Percentiles rank a stretch among this genome's conserved stretches.
Conservation (phyloP, 2,329 filamentous ascomycete species). For the Monilinia fructigena region DNA sequence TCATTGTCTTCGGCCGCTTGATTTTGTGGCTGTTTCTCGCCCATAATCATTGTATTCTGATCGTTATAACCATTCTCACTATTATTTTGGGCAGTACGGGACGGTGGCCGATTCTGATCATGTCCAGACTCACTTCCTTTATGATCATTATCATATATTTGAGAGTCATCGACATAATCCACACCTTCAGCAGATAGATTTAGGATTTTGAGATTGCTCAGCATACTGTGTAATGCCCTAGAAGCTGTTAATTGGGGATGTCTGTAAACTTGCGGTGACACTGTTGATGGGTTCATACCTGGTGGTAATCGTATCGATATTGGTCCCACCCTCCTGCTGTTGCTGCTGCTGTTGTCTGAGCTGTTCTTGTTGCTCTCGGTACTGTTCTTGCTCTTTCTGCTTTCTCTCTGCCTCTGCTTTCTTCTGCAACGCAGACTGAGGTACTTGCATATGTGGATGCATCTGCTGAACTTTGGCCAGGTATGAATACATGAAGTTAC, state of each 20-base stretch:
- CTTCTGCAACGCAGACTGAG: conserved; percentile 73
- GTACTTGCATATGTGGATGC: conserved; percentile 92
- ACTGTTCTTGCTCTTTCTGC: conserved; percentile 44
- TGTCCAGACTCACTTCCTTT: conserved; percentile 41
- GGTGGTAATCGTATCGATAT: conserved; percentile 42
- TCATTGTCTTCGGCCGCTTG: conserved; percentile 36
- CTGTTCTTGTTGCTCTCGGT: conserved; percentile 38
- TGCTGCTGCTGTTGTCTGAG: conserved; percentile 39
- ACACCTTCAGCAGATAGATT: conserved; percentile 41
- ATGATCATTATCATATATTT: conserved; percentile 51
- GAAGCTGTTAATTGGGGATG: conserved; percentile 25
- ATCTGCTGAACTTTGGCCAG: conserved; percentile 98
- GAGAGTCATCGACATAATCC: conserved; percentile 49
- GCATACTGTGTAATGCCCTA: conserved; percentile 42
- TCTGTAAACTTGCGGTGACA: neutral
- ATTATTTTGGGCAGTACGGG: conserved; percentile 39
- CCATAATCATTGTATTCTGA: conserved; percentile 38
- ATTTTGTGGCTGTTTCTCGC: conserved; percentile 27
- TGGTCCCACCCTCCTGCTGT: conserved; percentile 40
- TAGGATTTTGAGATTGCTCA: conserved; percentile 38
- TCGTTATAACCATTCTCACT: conserved; percentile 38
- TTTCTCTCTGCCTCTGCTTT: conserved; percentile 58
- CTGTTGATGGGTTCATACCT: conserved; percentile 31
- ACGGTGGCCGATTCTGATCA: conserved; percentile 38
- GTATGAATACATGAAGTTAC: conserved; percentile 99